Conservation (phyloP, 352 stramenopile genomes). For the Pythium coloratum region DNA sequence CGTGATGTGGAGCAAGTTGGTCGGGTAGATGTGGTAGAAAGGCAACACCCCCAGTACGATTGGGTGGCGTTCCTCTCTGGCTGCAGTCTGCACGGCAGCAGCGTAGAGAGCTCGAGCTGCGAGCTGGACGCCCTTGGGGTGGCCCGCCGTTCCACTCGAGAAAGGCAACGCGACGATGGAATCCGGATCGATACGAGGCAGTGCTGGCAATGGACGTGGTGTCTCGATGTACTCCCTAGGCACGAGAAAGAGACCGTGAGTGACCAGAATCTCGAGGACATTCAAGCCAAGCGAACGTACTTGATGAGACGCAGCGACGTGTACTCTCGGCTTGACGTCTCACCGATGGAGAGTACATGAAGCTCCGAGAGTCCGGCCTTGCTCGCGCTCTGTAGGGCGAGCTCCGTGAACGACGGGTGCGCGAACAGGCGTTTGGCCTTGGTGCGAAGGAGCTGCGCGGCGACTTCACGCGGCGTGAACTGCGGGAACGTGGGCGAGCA, state of each 20-base stretch:
- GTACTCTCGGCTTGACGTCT: neutral
- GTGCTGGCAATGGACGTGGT: neutral
- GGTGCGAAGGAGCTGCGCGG: conserved; percentile 34
- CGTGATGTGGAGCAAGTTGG: conserved; percentile 58
- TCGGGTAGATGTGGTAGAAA: conserved; percentile 93
- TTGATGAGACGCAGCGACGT: neutral
- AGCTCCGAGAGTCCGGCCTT: neutral
- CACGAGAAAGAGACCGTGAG: neutral
- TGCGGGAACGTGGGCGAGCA: conserved; percentile 42
- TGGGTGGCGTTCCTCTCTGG: conserved; percentile 51
- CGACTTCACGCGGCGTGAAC: conserved; percentile 39
- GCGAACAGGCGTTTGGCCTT: conserved; percentile 27
- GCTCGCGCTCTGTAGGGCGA: neutral
- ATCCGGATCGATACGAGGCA: conserved; percentile 46
- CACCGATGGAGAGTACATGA: conserved; percentile 1
- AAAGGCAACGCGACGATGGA: conserved; percentile 80
- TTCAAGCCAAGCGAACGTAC: neutral
- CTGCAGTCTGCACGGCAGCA: conserved; percentile 81
- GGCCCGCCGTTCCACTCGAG: conserved; percentile 92
- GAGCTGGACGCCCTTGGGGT: conserved; percentile 88
- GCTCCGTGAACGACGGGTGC: conserved; percentile 11
- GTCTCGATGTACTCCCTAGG: conserved; percentile 1
- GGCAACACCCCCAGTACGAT: conserved; percentile 71
- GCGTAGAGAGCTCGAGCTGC: conserved; percentile 85
- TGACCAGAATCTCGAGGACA: neutral